Evolutionary conservation across 805 yeast species (phyloP).

Genomic region (Schizosaccharomyces lindneri): DNA sequence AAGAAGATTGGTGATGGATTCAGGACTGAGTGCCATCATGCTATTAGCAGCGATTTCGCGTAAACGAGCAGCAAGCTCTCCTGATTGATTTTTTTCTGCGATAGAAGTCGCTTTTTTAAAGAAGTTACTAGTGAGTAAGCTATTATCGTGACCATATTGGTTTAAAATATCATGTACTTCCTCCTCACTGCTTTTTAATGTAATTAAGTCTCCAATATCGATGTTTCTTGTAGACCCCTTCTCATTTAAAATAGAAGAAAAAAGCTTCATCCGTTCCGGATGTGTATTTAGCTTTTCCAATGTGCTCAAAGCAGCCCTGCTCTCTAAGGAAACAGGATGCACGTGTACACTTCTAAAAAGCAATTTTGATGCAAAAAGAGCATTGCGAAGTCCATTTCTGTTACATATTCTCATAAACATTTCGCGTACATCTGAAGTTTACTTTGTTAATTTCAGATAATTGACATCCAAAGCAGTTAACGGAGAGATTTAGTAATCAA

Average conservation of each 20-base stretch:
- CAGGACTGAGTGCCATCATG: neutral
- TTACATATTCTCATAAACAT: too few relatives aligned
- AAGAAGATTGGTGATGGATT: neutral
- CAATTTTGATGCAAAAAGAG: too few relatives aligned
- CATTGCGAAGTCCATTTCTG: too few relatives aligned
- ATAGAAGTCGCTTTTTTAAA: neutral
- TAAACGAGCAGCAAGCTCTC: neutral
- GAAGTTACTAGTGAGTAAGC: neutral
- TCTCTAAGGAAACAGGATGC: too few relatives aligned
- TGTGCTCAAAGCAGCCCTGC: neutral
- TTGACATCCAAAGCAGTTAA: too few relatives aligned
- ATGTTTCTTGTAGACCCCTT: neutral
- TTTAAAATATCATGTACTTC: neutral
- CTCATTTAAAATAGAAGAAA: neutral
- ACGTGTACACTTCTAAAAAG: too few relatives aligned
- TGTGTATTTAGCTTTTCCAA: neutral
- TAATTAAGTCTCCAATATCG: neutral
- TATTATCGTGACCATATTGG: neutral
- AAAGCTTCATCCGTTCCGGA: neutral
- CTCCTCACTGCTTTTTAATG: neutral
- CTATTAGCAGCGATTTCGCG: neutral
- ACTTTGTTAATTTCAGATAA: too few relatives aligned
- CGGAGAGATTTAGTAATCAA: too few relatives aligned
- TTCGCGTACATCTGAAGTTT: too few relatives aligned
- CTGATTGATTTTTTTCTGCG: neutral